phyloP scores from a whole-genome alignment of 495 filamentous ascomycete genomes.

The Trichoderma gamsii region DNA sequence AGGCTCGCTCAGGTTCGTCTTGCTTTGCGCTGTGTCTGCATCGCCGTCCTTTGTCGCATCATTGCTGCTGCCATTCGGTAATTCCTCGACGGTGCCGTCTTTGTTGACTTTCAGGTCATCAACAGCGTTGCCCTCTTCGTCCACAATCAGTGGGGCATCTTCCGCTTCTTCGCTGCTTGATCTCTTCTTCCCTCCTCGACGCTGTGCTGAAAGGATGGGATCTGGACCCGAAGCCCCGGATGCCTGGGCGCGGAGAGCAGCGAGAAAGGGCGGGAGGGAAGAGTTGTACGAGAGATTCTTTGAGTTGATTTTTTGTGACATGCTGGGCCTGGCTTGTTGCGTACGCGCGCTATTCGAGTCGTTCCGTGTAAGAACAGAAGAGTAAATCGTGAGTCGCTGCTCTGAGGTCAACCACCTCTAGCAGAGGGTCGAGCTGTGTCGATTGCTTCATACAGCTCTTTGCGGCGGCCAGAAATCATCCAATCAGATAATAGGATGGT shows the following conservation, averaged over 20 bases:
- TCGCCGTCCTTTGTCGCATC: neutral
- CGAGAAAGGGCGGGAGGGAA: slow-evolving; percentile 49
- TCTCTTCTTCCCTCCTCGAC: slow-evolving; percentile 33
- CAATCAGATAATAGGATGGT: neutral
- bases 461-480: neutral
- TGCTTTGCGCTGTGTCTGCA: slow-evolving; percentile 13
- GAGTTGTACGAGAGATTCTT: slow-evolving; percentile 49
- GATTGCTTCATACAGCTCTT: neutral
- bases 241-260: slow-evolving; percentile 40
- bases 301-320: slow-evolving; percentile 45
- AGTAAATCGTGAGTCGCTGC: neutral
- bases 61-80: neutral
- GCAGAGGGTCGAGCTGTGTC: no score
- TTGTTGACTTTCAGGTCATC: slow-evolving; percentile 30
- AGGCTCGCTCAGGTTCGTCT: slow-evolving; percentile 20
- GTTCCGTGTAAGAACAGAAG: neutral
- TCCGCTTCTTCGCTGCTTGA: slow-evolving; percentile 45
- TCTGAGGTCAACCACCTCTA: neutral
- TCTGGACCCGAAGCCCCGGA: slow-evolving; percentile 29
- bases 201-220: slow-evolving; percentile 37
- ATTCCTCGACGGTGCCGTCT: slow-evolving; percentile 30
- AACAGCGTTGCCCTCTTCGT: slow-evolving; percentile 41
- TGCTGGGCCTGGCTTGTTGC: slow-evolving; percentile 13
- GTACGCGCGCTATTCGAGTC: neutral
- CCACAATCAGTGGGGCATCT: slow-evolving; percentile 41